Evolutionary conservation across 805 yeast species (phyloP).

Genomic region (Pichia rugopelliculosa): DNA sequence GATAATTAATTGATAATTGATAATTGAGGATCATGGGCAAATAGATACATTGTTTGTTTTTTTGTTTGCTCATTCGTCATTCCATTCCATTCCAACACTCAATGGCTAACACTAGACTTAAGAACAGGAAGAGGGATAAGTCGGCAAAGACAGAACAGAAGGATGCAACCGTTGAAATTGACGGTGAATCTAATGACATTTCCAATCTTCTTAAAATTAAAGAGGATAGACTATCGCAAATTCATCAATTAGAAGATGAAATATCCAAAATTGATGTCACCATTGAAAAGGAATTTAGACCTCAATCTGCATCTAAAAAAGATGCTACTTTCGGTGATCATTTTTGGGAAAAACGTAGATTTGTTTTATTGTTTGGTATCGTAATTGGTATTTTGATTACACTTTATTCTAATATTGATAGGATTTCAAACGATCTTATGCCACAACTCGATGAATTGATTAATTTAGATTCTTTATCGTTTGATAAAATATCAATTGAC

Average conservation of each 20-base stretch:
- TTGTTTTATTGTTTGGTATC: slow-evolving; percentile 49
- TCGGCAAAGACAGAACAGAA: not conserved
- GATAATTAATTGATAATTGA: no score
- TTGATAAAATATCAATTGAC: slow-evolving; percentile 54
- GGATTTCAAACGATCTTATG: slow-evolving; percentile 34
- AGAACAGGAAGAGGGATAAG: not conserved
- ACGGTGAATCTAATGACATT: not conserved
- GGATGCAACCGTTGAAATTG: not conserved
- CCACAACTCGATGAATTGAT: slow-evolving; percentile 44
- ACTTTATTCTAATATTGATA: slow-evolving; percentile 43
- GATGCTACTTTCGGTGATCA: slow-evolving; percentile 6
- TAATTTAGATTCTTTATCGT: slow-evolving; percentile 46
- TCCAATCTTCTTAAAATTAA: slow-evolving; percentile 5
- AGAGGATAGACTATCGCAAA: not conserved
- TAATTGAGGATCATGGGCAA: no score
- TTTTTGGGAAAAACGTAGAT: slow-evolving; percentile 15
- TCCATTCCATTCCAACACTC: no score
- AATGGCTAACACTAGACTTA: not conserved
- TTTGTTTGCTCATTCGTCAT: not conserved
- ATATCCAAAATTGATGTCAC: slow-evolving; percentile 2
- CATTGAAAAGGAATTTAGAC: slow-evolving; percentile 1
- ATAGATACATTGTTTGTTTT: no score
- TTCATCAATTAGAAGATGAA: slow-evolving; percentile 7
- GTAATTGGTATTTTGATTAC: slow-evolving; percentile 62
- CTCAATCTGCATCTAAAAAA: not conserved